Conservation (phyloP, 805 yeast species). For the Cyberlindnera americana region DNA sequence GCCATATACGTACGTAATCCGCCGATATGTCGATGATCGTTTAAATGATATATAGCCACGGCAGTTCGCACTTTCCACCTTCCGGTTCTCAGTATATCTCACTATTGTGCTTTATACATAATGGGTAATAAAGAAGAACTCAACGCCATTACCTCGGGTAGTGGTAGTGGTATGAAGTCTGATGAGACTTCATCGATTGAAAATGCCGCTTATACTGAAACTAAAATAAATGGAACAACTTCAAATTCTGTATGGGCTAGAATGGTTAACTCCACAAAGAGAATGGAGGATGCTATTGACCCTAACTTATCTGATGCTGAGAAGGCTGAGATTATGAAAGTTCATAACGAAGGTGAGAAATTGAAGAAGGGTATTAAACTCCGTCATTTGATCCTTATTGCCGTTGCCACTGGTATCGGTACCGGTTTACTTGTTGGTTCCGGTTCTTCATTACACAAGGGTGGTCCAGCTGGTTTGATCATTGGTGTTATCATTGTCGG, state of each 20-base stretch:
- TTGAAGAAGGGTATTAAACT: conserved; percentile 34
- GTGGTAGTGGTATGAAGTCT: conserved; percentile 14
- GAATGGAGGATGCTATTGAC: conserved; percentile 34
- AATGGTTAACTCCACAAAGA: conserved; percentile 32
- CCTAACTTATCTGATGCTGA: conserved; percentile 40
- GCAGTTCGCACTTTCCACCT: neutral
- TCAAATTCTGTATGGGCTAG: conserved; percentile 24
- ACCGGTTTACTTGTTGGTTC: conserved; percentile 73
- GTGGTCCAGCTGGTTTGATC: conserved; percentile 63
- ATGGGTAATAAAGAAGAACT: conserved; percentile 14
- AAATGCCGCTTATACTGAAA: conserved; percentile 22
- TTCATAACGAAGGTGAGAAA: conserved; percentile 31
- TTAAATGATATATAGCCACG: neutral
- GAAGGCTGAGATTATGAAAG: conserved; percentile 28
- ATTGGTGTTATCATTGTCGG: conserved; percentile 62
- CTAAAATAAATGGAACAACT: conserved; percentile 5
- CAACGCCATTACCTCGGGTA: conserved; percentile 6
- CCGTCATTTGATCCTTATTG: conserved; percentile 70
- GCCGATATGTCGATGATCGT: neutral
- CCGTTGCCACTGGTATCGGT: conserved; percentile 73
- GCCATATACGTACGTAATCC: neutral
- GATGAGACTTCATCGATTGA: conserved; percentile 22
- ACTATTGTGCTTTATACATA: neutral
- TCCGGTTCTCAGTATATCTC: neutral
- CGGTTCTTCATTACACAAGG: conserved; percentile 52